Evolutionary conservation across 805 yeast genomes (phyloP), one percentile per base, ranked within the genome.

Genomic region (Jamesozyma hellenica): DNA sequence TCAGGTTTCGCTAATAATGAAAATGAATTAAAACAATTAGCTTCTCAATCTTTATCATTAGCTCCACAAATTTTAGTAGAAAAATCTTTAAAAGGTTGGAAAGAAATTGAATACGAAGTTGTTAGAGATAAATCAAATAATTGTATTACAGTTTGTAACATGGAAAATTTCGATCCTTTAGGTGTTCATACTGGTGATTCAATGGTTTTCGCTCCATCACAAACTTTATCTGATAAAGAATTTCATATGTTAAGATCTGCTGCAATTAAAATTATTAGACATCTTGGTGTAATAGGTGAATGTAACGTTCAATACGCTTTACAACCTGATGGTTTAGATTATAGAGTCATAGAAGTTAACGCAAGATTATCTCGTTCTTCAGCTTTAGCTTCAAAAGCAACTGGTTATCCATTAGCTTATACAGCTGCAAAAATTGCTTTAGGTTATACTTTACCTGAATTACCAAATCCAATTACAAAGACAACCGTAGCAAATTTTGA

Each of bases 131-230:
- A 92, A 48, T 92, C 82, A 41, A 96, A 82, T 51, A 90, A 90
- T 75, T 90, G 98, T 74, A 90, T 90, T 61, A 90, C 98, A 33
- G 98, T 90, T 39, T 90, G 98, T 74, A 90, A 90, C 67, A 90
- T 90, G 98, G 98, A 90, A 69, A 90, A 90, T 71, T 90, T 90
- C 53, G 98, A 90, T 66, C 98, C 98, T 33, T 75, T 90, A 52
- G 98, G 98, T 53, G 82, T 90, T 55, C 98, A 90, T 68, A 90
- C 98, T 41, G 98, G 98, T 70, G 98, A 90, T 64, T 92, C 98
- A 32, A 92, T 90, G 55, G 98, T 90, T 36, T 96, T 92, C 58
- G 98, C 98, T 40, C 98, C 98, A 36, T 87, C 96, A 32, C 98
- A 90, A 67, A 90, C 98, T 31, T 70, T 90, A 55, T 82, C 95